Evolutionary conservation across 495 filamentous ascomycete species (phyloP).

Genomic region (Penicillium egyptiacum): DNA sequence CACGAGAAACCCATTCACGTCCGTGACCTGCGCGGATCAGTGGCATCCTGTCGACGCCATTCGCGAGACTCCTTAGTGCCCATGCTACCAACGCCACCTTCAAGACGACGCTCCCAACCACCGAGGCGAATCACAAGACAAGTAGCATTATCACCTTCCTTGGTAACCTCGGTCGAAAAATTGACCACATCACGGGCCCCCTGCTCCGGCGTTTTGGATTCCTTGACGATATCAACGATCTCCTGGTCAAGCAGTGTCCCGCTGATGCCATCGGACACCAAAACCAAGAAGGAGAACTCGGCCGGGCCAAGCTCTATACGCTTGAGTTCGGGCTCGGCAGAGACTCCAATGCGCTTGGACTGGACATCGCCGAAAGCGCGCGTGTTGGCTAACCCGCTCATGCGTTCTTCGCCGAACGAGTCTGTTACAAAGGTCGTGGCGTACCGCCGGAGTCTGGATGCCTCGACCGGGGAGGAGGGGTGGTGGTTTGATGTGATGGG

Average conservation of each 20-base stretch:
- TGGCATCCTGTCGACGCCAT: slow-evolving; percentile 78
- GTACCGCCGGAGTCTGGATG: slow-evolving; percentile 78
- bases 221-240: slow-evolving; percentile 92
- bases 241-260: slow-evolving; percentile 85
- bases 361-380: slow-evolving; percentile 89
- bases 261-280: slow-evolving; percentile 85
- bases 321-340: slow-evolving; percentile 84
- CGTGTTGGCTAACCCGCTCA: slow-evolving; percentile 89
- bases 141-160: slow-evolving; percentile 91
- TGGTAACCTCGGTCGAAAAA: slow-evolving; percentile 82
- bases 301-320: slow-evolving; percentile 72
- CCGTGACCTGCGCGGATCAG: slow-evolving; percentile 75
- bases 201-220: slow-evolving; percentile 85
- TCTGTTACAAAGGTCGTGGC: slow-evolving; percentile 87
- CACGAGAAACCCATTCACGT: slow-evolving; percentile 33
- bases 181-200: slow-evolving; percentile 74
- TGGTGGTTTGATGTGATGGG: slow-evolving; percentile 88
- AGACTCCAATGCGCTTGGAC: slow-evolving; percentile 89
- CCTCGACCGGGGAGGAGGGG: slow-evolving; percentile 80
- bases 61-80: slow-evolving; percentile 88
- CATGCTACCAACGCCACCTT: slow-evolving; percentile 84
- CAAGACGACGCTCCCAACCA: slow-evolving; percentile 88
- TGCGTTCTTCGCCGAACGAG: slow-evolving; percentile 95
- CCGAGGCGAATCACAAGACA: slow-evolving; percentile 87
- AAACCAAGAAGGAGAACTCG: slow-evolving; percentile 83